phyloP scores from a whole-genome alignment of 2,329 filamentous ascomycete species.

The Periconia sp. region DNA sequence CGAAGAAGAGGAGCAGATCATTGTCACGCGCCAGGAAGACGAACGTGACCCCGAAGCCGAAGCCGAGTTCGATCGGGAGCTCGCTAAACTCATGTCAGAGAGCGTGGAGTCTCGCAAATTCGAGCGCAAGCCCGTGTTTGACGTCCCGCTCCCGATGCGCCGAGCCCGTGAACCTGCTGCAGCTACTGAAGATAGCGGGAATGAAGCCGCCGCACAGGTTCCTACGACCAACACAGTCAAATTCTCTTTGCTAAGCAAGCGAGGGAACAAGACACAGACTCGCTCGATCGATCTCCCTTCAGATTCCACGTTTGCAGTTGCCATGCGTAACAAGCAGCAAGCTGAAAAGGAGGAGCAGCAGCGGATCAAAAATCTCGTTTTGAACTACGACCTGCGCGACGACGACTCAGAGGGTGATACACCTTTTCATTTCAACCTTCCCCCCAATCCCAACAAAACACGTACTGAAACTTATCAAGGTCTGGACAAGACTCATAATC shows the following conservation, averaged over 20 bases:
- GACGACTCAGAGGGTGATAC: constrained; percentile 72
- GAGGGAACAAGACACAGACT: constrained; percentile 93
- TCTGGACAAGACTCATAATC: constrained; percentile 45
- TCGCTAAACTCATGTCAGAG: constrained; percentile 97
- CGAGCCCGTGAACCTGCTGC: constrained; percentile 61
- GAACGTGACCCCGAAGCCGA: constrained; percentile 90
- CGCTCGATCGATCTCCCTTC: constrained; percentile 86
- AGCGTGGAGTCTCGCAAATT: constrained; percentile 95
- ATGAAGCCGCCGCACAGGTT: constrained; percentile 43
- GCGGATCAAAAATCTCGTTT: constrained; percentile 94
- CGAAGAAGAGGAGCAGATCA: constrained; percentile 81
- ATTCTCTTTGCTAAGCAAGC: constrained; percentile 93
- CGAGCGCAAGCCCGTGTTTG: constrained; percentile 90
- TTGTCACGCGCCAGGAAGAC: constrained; percentile 89
- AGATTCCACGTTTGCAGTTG: constrained; percentile 91
- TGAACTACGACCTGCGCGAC: constrained; percentile 93
- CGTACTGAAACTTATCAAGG: constrained; percentile 40
- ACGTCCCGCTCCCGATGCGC: constrained; percentile 94
- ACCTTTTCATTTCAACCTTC: constrained; percentile 44
- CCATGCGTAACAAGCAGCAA: constrained; percentile 94
- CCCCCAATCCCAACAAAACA: constrained; percentile 54
- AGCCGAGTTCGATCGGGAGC: constrained; percentile 96
- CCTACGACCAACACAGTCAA: constrained; percentile 71
- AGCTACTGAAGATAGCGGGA: constrained; percentile 43
- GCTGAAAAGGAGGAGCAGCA: constrained; percentile 96